phyloP scores from a whole-genome alignment of 306 rosid genomes.

The Rosa lucieae region DNA sequence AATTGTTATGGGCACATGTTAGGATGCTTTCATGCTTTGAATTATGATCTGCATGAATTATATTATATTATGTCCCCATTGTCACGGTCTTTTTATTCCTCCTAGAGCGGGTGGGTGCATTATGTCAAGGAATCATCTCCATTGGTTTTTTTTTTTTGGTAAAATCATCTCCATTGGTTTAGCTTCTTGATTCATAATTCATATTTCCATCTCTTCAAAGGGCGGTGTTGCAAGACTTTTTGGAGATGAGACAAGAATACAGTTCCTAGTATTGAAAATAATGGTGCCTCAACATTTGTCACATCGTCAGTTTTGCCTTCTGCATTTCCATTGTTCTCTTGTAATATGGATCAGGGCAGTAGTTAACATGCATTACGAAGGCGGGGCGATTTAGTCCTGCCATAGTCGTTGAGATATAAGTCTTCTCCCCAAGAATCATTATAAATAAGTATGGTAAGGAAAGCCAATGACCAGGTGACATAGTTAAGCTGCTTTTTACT shows the following conservation, averaged over 20 bases:
- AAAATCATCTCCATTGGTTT: not conserved
- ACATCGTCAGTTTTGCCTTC: not conserved
- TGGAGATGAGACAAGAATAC: not conserved
- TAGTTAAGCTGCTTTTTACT: too few species aligned
- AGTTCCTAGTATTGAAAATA: not conserved
- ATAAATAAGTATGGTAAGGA: too few species aligned
- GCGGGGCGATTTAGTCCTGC: too few species aligned
- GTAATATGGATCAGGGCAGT: not conserved
- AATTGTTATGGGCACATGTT: not conserved
- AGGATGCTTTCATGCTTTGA: not conserved
- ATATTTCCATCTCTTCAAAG: not conserved
- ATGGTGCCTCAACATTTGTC: not conserved
- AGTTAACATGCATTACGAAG: not conserved
- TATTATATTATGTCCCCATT: not conserved
- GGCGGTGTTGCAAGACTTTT: not conserved
- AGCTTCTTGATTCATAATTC: slow-evolving; percentile 1
- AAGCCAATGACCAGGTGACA: too few species aligned
- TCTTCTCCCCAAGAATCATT: too few species aligned
- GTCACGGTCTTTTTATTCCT: not conserved
- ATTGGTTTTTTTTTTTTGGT: not conserved
- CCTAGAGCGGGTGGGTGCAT: not conserved
- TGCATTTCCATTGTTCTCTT: not conserved
- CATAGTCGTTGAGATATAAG: too few species aligned
- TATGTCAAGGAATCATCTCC: not conserved
- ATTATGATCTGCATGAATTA: not conserved